A percentile compares a stretch with the other conserved stretches of the same genome.
These are phyloP conservation scores for Suillus hirtellus DNA, from an alignment of 768 basidiomycete species.

Conservation along the genomic window DNA sequence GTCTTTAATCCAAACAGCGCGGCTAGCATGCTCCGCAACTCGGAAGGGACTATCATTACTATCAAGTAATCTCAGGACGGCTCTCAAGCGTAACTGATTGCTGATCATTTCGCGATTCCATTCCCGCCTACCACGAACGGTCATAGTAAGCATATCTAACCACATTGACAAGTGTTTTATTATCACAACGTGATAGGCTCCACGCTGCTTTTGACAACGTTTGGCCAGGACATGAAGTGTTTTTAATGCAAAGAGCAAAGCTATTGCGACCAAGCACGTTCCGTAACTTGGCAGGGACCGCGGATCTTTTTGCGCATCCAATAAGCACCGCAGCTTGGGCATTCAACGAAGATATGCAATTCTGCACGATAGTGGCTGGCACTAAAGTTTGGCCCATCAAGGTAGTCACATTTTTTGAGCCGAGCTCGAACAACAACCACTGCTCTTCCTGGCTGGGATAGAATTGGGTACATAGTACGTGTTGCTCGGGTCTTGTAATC, in stretches of 20 bases:
- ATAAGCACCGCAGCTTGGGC: neutral
- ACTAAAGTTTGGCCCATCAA: neutral
- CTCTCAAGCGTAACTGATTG: neutral
- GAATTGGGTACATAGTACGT: neutral
- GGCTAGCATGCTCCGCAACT: too few relatives aligned
- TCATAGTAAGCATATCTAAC: conserved; percentile 1
- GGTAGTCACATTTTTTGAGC: neutral
- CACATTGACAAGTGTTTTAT: neutral
- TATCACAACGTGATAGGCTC: neutral
- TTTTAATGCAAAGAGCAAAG: neutral
- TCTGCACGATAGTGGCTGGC: neutral
- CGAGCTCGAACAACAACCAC: neutral
- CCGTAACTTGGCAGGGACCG: neutral
- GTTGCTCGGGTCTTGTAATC: neutral
- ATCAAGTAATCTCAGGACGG: neutral
- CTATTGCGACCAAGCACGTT: neutral
- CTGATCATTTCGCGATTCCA: neutral
- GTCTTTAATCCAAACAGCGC: too few relatives aligned
- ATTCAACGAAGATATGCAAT: neutral
- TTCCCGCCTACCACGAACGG: neutral
- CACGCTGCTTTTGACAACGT: neutral
- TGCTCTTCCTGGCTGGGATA: neutral
- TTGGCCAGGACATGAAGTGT: conserved; percentile 3
- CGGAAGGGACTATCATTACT: neutral
- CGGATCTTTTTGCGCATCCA: neutral